Conservation (phyloP, 169 alveolate species). For the Plasmodium chabaudi region DNA sequence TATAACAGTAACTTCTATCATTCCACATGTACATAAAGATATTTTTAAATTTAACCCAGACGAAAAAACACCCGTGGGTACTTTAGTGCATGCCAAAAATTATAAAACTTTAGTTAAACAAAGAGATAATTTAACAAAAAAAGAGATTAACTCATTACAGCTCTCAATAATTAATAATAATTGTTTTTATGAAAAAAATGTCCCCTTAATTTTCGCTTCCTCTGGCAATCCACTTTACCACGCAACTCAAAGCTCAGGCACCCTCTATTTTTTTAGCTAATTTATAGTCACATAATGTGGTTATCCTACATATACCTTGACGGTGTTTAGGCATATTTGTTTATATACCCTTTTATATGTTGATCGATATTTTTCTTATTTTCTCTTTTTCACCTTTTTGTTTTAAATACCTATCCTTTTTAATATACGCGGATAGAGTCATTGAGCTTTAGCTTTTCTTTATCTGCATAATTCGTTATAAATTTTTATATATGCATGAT, state of each 20-base stretch:
- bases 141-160: conserved; percentile 32
- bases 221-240: conserved; percentile 44
- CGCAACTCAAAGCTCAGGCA: conserved; percentile 17
- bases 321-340: too few relatives aligned
- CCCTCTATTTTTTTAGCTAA: conserved; percentile 28
- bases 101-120: conserved; percentile 68
- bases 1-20: conserved; percentile 52
- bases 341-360: too few relatives aligned
- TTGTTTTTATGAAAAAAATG: conserved; percentile 57
- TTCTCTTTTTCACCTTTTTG: too few relatives aligned
- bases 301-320: too few relatives aligned
- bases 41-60: conserved; percentile 15
- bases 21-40: conserved; percentile 61
- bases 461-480: too few relatives aligned
- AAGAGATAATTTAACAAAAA: conserved; percentile 63
- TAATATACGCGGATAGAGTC: too few relatives aligned
- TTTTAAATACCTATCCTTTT: too few relatives aligned
- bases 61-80: conserved; percentile 41
- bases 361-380: too few relatives aligned
- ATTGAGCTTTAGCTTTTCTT: too few relatives aligned
- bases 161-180: conserved; percentile 31
- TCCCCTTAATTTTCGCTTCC: conserved; percentile 56
- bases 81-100: conserved; percentile 48
- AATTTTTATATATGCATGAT: too few relatives aligned
- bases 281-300: too few relatives aligned